Conservation (phyloP, 306 rosid genomes). For the Cajanus cajan region DNA sequence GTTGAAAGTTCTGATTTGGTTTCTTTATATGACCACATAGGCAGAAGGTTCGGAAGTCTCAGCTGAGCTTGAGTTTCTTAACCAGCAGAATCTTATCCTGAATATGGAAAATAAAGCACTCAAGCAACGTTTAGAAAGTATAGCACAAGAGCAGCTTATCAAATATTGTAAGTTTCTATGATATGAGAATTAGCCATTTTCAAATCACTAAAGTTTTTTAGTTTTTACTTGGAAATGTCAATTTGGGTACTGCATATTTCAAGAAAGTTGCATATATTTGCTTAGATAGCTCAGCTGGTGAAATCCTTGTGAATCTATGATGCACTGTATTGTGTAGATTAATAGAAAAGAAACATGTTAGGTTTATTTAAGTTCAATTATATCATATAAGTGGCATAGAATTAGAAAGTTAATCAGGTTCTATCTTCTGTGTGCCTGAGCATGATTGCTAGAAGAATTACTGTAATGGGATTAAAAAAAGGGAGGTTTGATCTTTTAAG, state of each 20-base stretch:
- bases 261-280: conserved; percentile 12
- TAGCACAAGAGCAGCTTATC: conserved; percentile 94
- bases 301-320: conserved; percentile 7
- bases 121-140: conserved; percentile 87
- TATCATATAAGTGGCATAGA: not conserved
- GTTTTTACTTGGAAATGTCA: conserved; percentile 12
- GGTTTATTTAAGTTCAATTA: conserved; percentile 17
- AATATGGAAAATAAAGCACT: conserved; percentile 98
- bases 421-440: not conserved
- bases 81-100: conserved; percentile 89
- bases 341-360: not conserved
- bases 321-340: conserved; percentile 10
- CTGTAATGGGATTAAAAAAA: conserved; percentile 10
- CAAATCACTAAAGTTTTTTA: not conserved
- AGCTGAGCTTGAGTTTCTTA: conserved; percentile 93
- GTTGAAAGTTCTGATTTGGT: conserved; percentile 28
- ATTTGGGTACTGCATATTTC: conserved; percentile 4
- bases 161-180: conserved; percentile 73
- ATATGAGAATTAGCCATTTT: conserved; percentile 12
- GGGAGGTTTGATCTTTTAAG: conserved; percentile 10
- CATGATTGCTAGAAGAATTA: conserved; percentile 6
- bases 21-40: conserved; percentile 46
- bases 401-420: not conserved
- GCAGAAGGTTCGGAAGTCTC: conserved; percentile 93
- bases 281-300: not conserved